These are phyloP conservation scores for Trichoderma sp. DNA, from an alignment of 2,329 filamentous ascomycete species.

Conservation along the genomic window DNA sequence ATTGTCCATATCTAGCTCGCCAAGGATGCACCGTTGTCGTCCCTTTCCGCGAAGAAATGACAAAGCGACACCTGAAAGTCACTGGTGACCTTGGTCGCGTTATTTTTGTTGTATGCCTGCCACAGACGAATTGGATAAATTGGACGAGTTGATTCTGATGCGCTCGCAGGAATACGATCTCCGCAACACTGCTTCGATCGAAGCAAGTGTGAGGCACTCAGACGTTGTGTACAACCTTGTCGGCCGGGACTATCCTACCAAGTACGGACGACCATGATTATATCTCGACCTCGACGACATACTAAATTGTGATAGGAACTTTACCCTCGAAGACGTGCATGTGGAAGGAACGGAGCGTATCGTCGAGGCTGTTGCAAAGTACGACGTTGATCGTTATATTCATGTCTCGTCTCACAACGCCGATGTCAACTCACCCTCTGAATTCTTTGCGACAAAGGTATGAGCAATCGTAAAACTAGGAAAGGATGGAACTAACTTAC, in stretches of 20 bases:
- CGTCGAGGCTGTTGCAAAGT: constrained; percentile 90
- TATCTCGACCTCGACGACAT: not conserved
- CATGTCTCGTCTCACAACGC: constrained; percentile 96
- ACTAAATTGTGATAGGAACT: constrained; percentile 66
- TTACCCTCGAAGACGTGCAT: constrained; percentile 86
- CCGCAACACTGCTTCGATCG: constrained; percentile 89
- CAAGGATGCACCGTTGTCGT: constrained; percentile 92
- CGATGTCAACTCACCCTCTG: constrained; percentile 71
- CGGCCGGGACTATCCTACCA: constrained; percentile 92
- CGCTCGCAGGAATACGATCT: constrained; percentile 81
- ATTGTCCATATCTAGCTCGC: constrained; percentile 56
- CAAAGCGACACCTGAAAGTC: constrained; percentile 93
- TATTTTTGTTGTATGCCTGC: constrained; percentile 67
- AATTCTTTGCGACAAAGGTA: constrained; percentile 90
- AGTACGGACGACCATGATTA: constrained; percentile 52
- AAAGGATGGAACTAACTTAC: not conserved
- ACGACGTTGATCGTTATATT: constrained; percentile 94
- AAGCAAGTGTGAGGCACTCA: constrained; percentile 93
- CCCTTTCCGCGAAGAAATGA: constrained; percentile 95
- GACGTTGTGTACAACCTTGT: constrained; percentile 97
- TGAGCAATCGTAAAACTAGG: no score
- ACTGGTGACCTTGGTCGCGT: constrained; percentile 91
- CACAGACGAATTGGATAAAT: not conserved
- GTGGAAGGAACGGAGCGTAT: constrained; percentile 91
- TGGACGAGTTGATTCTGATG: constrained; percentile 18